phyloP scores from a whole-genome alignment of 2,329 filamentous ascomycete genomes.

The Ceratocystis destructans region DNA sequence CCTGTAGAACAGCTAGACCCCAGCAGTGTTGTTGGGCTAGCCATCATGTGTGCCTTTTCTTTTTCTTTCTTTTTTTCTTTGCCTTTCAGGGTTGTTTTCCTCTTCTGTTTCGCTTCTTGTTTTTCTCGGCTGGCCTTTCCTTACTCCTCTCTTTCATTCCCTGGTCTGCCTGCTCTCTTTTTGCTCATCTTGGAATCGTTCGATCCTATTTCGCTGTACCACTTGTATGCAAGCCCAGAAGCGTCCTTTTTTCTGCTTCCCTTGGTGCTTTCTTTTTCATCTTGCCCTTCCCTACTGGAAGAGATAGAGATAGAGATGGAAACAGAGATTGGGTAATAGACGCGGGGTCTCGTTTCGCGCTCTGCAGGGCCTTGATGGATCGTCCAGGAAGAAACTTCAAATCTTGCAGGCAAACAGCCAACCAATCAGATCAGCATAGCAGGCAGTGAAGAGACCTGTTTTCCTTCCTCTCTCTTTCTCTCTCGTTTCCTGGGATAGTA shows the following conservation, averaged over 20 bases:
- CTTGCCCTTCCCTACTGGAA: not conserved
- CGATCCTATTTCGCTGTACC: constrained; percentile 9
- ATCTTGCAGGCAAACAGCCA: not conserved
- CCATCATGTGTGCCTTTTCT: not conserved
- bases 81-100: not conserved
- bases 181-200: constrained; percentile 7
- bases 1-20: not conserved
- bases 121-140: not conserved
- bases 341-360: no score
- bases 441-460: no score
- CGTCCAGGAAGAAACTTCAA: not conserved
- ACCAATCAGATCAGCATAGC: no score
- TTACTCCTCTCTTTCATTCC: not conserved
- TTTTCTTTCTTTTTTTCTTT: no score
- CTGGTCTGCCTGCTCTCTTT: not conserved
- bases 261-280: not conserved
- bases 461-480: no score
- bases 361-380: no score
- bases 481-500: not conserved
- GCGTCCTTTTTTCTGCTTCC: not conserved
- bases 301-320: no score
- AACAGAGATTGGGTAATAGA: no score
- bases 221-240: constrained; percentile 7
- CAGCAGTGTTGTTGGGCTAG: not conserved
- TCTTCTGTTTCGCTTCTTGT: not conserved